These are phyloP conservation scores for Alliaria petiolata DNA, from an alignment of 345 rosid genomes.

Conservation along the genomic window DNA sequence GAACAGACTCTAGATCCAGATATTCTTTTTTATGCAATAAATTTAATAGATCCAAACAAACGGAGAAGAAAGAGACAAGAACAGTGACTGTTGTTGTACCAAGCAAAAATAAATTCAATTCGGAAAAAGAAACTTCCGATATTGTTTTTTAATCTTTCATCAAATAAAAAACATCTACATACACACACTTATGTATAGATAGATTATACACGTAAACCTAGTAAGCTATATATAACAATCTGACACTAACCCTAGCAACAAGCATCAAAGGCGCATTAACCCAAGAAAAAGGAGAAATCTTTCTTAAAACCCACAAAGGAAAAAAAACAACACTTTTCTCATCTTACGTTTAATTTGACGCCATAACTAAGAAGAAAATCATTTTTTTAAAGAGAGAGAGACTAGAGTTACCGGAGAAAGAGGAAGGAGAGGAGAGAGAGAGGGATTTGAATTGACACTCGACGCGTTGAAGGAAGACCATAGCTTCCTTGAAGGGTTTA, in stretches of 20 bases:
- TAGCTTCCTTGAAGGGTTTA: conserved; percentile 90
- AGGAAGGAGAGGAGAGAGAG: conserved; percentile 49
- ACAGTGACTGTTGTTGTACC: conserved; percentile 27
- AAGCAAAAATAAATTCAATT: conserved; percentile 1
- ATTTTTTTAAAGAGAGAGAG: conserved; percentile 14
- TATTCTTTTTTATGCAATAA: conserved; percentile 29
- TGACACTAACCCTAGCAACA: conserved; percentile 35
- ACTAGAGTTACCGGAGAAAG: conserved; percentile 52
- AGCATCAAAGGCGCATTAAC: conserved; percentile 12
- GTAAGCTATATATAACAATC: conserved; percentile 27
- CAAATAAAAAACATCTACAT: conserved; percentile 9
- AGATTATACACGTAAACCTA: conserved; percentile 32
- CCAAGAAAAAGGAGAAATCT: conserved; percentile 27
- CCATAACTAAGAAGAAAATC: conserved; percentile 2
- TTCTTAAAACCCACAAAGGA: conserved; percentile 31
- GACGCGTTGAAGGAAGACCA: conserved; percentile 74
- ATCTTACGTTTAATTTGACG: conserved; percentile 34
- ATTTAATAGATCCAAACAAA: conserved; percentile 20
- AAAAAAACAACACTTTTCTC: conserved; percentile 5
- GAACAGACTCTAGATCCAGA: conserved; percentile 22
- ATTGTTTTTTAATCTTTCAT: neutral
- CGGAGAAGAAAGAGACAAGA: conserved; percentile 19
- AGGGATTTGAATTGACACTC: conserved; percentile 90
- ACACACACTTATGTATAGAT: conserved; percentile 1
- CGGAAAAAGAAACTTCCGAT: neutral